Conservation (phyloP, 371 early-diverging fungal genomes). For the Lichtheimia hyalospora region DNA sequence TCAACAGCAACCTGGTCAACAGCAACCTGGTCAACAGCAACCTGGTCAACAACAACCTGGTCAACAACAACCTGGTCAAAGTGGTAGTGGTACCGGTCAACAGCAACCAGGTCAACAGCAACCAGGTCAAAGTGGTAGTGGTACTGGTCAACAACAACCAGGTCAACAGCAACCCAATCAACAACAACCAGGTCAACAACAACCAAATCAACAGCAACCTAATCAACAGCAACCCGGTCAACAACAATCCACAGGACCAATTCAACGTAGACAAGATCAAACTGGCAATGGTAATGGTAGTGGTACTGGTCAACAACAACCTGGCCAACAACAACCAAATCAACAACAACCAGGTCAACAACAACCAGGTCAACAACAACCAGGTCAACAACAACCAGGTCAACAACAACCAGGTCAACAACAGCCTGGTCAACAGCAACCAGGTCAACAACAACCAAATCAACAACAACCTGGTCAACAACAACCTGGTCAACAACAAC, state of each 20-base stretch:
- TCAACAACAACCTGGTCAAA: neutral
- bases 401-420: neutral
- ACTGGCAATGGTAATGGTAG: too few species aligned
- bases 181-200: conserved; percentile 1
- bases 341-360: neutral
- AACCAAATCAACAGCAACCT: neutral
- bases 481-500: neutral
- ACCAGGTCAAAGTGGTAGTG: neutral
- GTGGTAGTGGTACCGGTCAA: neutral
- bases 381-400: conserved; percentile 1
- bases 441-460: neutral
- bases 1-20: neutral
- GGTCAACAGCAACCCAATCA: neutral
- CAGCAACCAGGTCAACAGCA: neutral
- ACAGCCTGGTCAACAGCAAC: neutral
- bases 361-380: neutral
- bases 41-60: conserved; percentile 1
- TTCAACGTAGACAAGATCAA: neutral
- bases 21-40: neutral
- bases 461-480: neutral
- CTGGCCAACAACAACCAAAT: neutral
- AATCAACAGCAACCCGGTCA: neutral
- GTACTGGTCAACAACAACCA: neutral
- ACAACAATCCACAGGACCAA: neutral
- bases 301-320: neutral